phyloP scores from a whole-genome alignment of 73 alveolate species.

The Paramecium primaurelia region DNA sequence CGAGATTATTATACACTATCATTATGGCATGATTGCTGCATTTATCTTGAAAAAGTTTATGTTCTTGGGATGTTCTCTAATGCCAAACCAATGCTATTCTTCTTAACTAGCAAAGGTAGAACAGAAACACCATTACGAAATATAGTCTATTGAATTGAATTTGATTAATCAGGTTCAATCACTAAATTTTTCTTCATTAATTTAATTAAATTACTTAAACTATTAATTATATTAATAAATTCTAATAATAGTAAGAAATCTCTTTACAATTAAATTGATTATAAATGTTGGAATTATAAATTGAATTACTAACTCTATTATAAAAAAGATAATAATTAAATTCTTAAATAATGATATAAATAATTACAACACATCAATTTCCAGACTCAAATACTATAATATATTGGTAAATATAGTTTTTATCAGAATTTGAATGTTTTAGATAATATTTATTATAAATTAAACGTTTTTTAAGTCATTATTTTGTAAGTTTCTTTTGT shows the following conservation, averaged over 20 bases:
- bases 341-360: too few species aligned
- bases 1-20: constrained; percentile 5
- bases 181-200: not conserved
- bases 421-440: too few species aligned
- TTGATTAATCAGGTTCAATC: not conserved
- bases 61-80: constrained; percentile 25
- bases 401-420: too few species aligned
- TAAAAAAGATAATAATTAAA: too few species aligned
- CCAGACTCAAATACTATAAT: too few species aligned
- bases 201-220: not conserved
- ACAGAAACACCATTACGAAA: not conserved
- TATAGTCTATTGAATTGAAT: not conserved
- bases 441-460: not conserved
- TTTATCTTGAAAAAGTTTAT: not conserved
- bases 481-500: not conserved
- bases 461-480: not conserved
- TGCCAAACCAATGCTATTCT: not conserved
- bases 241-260: not conserved
- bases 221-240: not conserved
- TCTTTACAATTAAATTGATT: not conserved
- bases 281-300: too few species aligned
- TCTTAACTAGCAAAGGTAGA: not conserved
- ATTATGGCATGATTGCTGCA: constrained; percentile 2
- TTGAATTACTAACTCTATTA: too few species aligned
- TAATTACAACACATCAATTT: too few species aligned